Evolutionary conservation across 805 yeast species (phyloP).

Genomic region (Saturnispora zaruensis): DNA sequence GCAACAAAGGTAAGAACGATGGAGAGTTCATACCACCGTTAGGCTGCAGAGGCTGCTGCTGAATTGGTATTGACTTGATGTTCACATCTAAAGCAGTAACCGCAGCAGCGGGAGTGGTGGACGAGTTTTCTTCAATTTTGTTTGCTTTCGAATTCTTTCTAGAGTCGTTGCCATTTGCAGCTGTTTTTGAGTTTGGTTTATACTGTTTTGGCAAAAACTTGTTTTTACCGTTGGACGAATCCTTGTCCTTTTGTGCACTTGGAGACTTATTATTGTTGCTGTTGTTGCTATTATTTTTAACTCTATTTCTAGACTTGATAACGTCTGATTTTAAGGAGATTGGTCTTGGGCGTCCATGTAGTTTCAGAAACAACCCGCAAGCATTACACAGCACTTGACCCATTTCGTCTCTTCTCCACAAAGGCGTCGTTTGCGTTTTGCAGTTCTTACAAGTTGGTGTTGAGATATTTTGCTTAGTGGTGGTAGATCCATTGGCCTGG

Average conservation of each 20-base stretch:
- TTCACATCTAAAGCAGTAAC: background rate
- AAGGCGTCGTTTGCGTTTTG: conserved; percentile 84
- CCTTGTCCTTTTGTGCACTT: conserved; percentile 49
- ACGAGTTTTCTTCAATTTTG: background rate
- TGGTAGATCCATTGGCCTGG: conserved; percentile 52
- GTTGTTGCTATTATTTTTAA: conserved; percentile 37
- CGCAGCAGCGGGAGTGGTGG: background rate
- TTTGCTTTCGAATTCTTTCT: background rate
- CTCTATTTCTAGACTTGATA: conserved; percentile 83
- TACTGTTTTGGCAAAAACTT: conserved; percentile 33
- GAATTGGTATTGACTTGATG: background rate
- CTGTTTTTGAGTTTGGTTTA: conserved; percentile 26
- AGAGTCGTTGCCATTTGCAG: conserved; percentile 11
- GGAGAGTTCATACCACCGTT: conserved; percentile 25
- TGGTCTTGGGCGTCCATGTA: conserved; percentile 91
- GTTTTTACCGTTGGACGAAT: conserved; percentile 17
- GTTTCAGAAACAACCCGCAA: conserved; percentile 79
- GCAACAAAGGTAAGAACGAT: conserved; percentile 33
- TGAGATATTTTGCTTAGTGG: conserved; percentile 54
- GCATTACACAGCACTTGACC: conserved; percentile 92
- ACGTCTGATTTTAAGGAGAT: conserved; percentile 86
- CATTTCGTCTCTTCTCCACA: conserved; percentile 91
- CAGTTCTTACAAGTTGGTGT: conserved; percentile 82
- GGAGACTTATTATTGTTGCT: conserved; percentile 27
- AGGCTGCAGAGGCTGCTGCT: conserved; percentile 7